A percentile compares a stretch with the other conserved stretches of the same genome.
These are phyloP conservation scores for Barnettozyma hawaiiensis DNA, from an alignment of 1,139 yeast species.

Conservation along the genomic window DNA sequence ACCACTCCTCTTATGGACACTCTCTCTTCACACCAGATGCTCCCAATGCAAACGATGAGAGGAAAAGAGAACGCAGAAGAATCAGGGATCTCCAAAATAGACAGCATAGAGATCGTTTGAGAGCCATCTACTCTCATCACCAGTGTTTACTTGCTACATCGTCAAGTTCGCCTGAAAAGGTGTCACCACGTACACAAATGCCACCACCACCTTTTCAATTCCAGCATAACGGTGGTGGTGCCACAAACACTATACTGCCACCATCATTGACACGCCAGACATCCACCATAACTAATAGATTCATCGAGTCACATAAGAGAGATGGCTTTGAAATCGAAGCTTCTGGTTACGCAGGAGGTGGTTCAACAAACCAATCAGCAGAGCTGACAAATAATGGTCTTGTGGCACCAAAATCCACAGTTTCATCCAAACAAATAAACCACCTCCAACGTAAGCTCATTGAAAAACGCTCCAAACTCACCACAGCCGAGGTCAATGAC, in stretches of 20 bases:
- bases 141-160: not conserved
- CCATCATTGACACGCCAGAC: constrained; percentile 27
- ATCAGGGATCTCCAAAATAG: constrained; percentile 29
- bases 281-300: constrained; percentile 23
- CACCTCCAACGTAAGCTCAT: constrained; percentile 47
- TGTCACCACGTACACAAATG: constrained; percentile 6
- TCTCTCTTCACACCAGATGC: constrained; percentile 32
- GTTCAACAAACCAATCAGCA: constrained; percentile 38
- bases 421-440: constrained; percentile 60
- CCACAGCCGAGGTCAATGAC: constrained; percentile 23
- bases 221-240: constrained; percentile 5
- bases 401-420: constrained; percentile 63
- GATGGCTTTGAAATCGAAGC: constrained; percentile 66
- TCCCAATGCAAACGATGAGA: constrained; percentile 25
- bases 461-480: constrained; percentile 24
- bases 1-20: constrained; percentile 36
- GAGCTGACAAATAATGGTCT: constrained; percentile 52
- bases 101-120: constrained; percentile 30
- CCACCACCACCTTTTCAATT: constrained; percentile 12
- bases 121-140: constrained; percentile 15
- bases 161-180: constrained; percentile 4
- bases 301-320: constrained; percentile 30
- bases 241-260: constrained; percentile 18
- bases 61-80: constrained; percentile 31
- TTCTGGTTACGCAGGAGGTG: constrained; percentile 71